phyloP scores from a whole-genome alignment of 1,284 basidiomycete genomes.

The Ganoderma meredithae region DNA sequence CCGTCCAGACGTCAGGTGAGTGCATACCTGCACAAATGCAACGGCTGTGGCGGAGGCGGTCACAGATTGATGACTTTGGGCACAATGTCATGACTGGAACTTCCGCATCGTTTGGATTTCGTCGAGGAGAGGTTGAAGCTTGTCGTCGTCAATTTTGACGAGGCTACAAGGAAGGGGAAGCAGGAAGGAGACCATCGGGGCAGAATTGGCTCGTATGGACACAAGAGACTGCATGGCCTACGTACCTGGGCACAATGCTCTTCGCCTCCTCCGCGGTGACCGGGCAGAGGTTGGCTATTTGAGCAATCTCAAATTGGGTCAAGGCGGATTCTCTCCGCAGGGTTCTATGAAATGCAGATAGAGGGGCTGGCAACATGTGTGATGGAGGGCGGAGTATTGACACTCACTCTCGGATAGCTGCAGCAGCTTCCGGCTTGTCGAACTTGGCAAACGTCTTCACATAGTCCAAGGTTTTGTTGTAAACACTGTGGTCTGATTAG shows the following conservation, averaged over 20 bases:
- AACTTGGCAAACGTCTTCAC: constrained; percentile 92
- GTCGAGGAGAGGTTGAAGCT: constrained; percentile 81
- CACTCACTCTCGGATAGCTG: constrained; percentile 87
- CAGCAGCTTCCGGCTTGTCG: constrained; percentile 85
- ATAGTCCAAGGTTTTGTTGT: constrained; percentile 92
- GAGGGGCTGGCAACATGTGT: background rate
- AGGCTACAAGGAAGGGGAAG: constrained; percentile 55
- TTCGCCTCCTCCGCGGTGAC: constrained; percentile 91
- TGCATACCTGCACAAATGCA: background rate
- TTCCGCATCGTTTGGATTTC: constrained; percentile 91
- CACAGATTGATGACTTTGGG: too few species aligned
- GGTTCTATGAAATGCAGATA: constrained; percentile 53
- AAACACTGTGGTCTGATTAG: constrained; percentile 63
- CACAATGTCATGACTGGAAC: constrained; percentile 70
- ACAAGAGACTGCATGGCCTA: background rate
- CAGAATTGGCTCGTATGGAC: background rate
- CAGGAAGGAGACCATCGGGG: constrained; percentile 3
- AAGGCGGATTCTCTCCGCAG: constrained; percentile 77
- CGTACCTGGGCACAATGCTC: constrained; percentile 87
- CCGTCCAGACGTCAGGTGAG: background rate
- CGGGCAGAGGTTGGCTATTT: constrained; percentile 91
- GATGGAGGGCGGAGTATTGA: too few species aligned
- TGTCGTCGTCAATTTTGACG: constrained; percentile 87
- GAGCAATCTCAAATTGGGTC: constrained; percentile 92
- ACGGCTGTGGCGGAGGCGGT: too few species aligned